Evolutionary conservation across 179 eudicot species (phyloP).

Genomic region (Heliamphora pulchella): DNA sequence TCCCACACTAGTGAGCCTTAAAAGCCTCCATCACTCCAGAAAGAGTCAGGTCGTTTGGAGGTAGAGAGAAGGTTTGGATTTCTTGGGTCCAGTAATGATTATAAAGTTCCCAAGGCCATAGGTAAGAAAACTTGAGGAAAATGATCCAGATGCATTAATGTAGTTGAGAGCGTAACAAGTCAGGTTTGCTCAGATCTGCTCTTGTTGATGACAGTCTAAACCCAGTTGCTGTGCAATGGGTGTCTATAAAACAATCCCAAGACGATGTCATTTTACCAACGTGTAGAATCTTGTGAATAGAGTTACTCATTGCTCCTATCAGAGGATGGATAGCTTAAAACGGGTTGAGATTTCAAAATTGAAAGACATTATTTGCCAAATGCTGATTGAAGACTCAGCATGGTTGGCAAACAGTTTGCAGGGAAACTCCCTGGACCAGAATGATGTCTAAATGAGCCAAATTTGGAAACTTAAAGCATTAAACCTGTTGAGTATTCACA

Average conservation of each 20-base stretch:
- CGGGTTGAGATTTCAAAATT: background rate
- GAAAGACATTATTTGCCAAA: background rate
- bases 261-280: background rate
- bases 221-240: background rate
- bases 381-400: background rate
- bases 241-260: background rate
- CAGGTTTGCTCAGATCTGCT: background rate
- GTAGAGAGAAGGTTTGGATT: background rate
- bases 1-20: background rate
- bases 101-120: background rate
- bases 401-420: background rate
- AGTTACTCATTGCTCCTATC: background rate
- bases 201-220: background rate
- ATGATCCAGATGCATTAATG: background rate
- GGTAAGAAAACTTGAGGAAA: background rate
- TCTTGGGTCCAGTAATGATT: background rate
- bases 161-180: background rate
- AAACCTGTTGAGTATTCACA: no score
- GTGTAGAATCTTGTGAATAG: background rate
- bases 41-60: background rate
- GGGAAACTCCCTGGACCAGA: background rate
- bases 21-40: background rate
- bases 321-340: background rate
- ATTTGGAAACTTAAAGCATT: no score
- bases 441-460: background rate